Evolutionary conservation across 768 basidiomycete species (phyloP).

Genomic region (Podaxis sp.): DNA sequence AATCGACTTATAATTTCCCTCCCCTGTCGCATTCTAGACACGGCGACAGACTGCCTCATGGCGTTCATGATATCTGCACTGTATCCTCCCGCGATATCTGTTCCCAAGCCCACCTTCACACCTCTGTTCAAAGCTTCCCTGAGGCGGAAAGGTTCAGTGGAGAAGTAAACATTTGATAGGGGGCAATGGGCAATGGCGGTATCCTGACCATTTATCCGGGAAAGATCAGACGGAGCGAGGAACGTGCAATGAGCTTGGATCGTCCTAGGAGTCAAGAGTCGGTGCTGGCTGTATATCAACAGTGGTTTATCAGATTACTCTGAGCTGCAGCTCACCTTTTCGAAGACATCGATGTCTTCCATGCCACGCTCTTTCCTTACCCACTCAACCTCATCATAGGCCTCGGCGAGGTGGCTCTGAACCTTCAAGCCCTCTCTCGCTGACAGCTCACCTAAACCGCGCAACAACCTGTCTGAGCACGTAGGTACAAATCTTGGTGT

Average conservation of each 20-base stretch:
- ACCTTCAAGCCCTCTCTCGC: constrained; percentile 42
- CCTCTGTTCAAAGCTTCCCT: constrained; percentile 63
- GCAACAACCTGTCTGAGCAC: constrained; percentile 69
- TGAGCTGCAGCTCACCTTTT: constrained; percentile 36
- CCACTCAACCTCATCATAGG: constrained; percentile 70
- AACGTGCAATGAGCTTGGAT: constrained; percentile 91
- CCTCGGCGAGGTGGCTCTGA: constrained; percentile 84
- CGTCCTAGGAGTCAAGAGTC: constrained; percentile 42
- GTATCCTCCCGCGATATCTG: constrained; percentile 87
- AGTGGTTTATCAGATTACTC: background rate
- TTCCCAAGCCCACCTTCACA: constrained; percentile 76
- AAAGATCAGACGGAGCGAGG: constrained; percentile 47
- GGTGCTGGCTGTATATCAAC: constrained; percentile 43
- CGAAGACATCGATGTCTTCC: constrained; percentile 75
- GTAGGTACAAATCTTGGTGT: constrained; percentile 91
- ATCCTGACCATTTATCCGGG: constrained; percentile 41
- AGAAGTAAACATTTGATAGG: constrained; percentile 86
- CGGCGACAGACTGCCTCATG: constrained; percentile 76
- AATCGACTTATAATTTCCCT: constrained; percentile 23
- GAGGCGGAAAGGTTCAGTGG: constrained; percentile 60
- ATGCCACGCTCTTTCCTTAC: constrained; percentile 55
- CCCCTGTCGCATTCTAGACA: constrained; percentile 68
- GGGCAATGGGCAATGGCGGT: constrained; percentile 84
- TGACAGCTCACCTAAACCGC: constrained; percentile 56
- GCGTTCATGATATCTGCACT: constrained; percentile 68